These are phyloP conservation scores for Pseudocercospora eumusae DNA, from an alignment of 2,329 filamentous ascomycete species.

Conservation along the genomic window DNA sequence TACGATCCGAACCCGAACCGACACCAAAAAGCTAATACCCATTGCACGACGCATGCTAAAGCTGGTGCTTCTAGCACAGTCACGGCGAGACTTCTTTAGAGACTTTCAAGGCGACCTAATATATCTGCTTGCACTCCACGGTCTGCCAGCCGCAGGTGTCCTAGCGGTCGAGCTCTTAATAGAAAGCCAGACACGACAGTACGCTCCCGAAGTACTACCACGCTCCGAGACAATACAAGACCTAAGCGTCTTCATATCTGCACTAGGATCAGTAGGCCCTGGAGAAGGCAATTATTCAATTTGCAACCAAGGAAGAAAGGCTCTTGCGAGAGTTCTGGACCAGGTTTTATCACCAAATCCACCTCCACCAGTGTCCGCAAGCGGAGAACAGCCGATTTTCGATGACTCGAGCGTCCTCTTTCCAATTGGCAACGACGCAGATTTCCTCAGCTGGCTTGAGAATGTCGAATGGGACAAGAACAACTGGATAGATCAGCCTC, in stretches of 20 bases:
- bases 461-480: constrained; percentile 39
- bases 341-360: constrained; percentile 43
- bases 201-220: constrained; percentile 41
- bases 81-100: constrained; percentile 44
- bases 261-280: constrained; percentile 43
- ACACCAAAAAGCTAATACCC: constrained; percentile 42
- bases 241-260: constrained; percentile 49
- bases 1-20: constrained; percentile 45
- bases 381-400: constrained; percentile 24
- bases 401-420: constrained; percentile 41
- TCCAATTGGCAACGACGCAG: constrained; percentile 44
- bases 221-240: constrained; percentile 50
- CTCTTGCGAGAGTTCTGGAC: constrained; percentile 48
- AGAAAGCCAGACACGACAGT: constrained; percentile 43
- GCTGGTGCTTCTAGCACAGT: constrained; percentile 42
- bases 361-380: constrained; percentile 17
- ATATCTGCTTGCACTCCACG: constrained; percentile 43
- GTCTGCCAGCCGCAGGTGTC: constrained; percentile 47
- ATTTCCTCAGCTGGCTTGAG: constrained; percentile 50
- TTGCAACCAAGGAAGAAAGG: constrained; percentile 46
- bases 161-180: constrained; percentile 48
- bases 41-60: constrained; percentile 44
- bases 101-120: constrained; percentile 49
- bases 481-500: constrained; percentile 16
- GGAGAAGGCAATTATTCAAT: constrained; percentile 46